Evolutionary conservation across 2,329 filamentous ascomycete genomes (phyloP).

Genomic region (Colletotrichum tofieldiae): DNA sequence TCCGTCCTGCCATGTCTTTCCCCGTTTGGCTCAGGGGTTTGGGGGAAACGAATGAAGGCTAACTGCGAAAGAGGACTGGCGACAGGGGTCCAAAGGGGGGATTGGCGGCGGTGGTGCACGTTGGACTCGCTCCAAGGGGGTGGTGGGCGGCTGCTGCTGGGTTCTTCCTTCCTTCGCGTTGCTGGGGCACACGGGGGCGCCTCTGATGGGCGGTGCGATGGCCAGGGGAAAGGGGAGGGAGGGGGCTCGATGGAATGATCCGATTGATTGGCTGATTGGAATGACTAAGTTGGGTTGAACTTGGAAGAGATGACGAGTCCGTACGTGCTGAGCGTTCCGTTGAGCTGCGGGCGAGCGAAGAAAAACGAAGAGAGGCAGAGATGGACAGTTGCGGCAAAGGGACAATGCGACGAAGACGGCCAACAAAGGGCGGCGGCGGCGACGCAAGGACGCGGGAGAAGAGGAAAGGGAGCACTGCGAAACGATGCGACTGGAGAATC

Average conservation of each 20-base stretch:
- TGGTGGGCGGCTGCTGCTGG: constrained; percentile 23
- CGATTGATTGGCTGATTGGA: constrained; percentile 18
- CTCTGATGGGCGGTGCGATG: constrained; percentile 4
- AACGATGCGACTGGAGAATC: constrained; percentile 21
- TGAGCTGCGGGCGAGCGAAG: not conserved
- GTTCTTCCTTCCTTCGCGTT: constrained; percentile 17
- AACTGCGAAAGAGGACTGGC: constrained; percentile 35
- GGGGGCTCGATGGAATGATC: constrained; percentile 9
- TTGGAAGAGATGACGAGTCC: not conserved
- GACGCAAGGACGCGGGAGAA: not conserved
- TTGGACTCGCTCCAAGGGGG: constrained; percentile 19
- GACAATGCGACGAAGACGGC: not conserved
- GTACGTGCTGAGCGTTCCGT: not conserved
- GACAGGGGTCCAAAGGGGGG: constrained; percentile 21
- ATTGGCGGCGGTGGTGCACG: not conserved
- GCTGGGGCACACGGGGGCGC: constrained; percentile 3
- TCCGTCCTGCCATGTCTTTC: constrained; percentile 39
- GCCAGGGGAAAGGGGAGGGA: constrained; percentile 9
- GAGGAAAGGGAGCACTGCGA: constrained; percentile 1
- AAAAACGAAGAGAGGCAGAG: not conserved
- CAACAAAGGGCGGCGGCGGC: not conserved
- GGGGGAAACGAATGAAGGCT: constrained; percentile 17
- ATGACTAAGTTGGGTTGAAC: constrained; percentile 6
- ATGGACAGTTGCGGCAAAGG: not conserved
- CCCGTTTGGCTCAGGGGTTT: constrained; percentile 38